These are phyloP conservation scores for Chenopodium suecicum DNA, from an alignment of 148 eudicot species.

Conservation along the genomic window DNA sequence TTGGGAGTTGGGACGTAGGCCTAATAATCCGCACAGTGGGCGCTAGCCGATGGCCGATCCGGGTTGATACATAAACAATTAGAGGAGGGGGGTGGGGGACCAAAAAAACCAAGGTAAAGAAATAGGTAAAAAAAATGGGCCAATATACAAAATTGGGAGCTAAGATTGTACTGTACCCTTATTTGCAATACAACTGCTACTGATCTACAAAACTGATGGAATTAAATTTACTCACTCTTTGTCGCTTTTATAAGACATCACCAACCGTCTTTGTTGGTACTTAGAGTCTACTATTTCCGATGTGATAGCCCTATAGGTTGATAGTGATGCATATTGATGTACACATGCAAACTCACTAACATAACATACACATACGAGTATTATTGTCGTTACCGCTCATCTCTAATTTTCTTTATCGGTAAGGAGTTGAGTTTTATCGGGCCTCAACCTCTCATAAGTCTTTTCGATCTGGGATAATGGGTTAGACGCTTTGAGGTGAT, in stretches of 20 bases:
- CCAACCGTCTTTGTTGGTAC: neutral
- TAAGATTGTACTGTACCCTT: neutral
- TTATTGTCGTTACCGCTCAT: too few species aligned
- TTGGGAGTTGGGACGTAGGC: neutral
- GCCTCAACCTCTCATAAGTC: too few species aligned
- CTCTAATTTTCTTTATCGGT: too few species aligned
- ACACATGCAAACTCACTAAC: too few species aligned
- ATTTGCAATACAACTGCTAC: neutral
- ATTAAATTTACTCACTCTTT: neutral
- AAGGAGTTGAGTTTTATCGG: too few species aligned
- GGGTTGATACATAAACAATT: neutral
- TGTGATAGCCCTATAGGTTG: too few species aligned
- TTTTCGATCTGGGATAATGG: too few species aligned
- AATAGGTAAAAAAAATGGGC: neutral
- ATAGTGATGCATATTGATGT: too few species aligned
- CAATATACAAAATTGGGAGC: neutral
- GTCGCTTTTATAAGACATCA: neutral
- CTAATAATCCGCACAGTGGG: neutral
- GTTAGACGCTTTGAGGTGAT: too few species aligned
- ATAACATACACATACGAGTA: too few species aligned
- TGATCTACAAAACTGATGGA: neutral
- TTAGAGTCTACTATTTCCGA: too few species aligned
- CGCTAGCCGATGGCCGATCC: neutral
- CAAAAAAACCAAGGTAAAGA: neutral
- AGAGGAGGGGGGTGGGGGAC: neutral